A percentile compares a stretch with the other conserved stretches of the same genome.
Conservation (phyloP, 2,329 filamentous ascomycete species). For the Grosmannia clavigera region DNA sequence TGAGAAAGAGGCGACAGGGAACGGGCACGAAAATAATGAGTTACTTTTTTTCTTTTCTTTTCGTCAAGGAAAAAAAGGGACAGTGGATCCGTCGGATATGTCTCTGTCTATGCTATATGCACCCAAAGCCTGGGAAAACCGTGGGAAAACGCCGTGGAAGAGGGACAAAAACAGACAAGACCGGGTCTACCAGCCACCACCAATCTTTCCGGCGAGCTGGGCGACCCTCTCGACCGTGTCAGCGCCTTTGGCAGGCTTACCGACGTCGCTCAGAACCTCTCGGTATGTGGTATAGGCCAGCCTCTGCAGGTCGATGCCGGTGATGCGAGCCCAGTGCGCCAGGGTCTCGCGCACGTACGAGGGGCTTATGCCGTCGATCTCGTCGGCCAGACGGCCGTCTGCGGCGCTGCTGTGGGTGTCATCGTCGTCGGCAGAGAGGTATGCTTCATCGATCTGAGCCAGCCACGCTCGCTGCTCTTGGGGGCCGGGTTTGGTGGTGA, state of each 20-base stretch:
- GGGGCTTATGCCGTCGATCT: constrained; percentile 53
- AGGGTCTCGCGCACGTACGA: constrained; percentile 56
- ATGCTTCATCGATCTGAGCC: constrained; percentile 72
- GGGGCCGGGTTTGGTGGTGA: constrained; percentile 48
- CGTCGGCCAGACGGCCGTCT: background rate
- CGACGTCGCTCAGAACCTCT: constrained; percentile 89
- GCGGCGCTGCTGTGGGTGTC: background rate
- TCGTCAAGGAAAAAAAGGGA: background rate
- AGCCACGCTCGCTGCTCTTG: constrained; percentile 82
- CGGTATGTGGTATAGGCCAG: constrained; percentile 80
- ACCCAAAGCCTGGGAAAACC: background rate
- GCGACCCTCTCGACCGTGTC: constrained; percentile 75
- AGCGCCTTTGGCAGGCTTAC: constrained; percentile 48
- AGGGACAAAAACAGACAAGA: constrained; percentile 21
- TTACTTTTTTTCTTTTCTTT: background rate
- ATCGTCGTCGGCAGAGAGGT: constrained; percentile 58
- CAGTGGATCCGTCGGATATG: background rate
- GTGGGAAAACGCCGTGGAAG: constrained; percentile 17
- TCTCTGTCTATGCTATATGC: background rate
- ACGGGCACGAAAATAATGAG: background rate
- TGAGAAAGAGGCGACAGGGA: background rate
- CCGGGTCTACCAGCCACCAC: constrained; percentile 69
- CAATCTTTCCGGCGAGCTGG: constrained; percentile 79
- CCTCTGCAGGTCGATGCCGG: constrained; percentile 56
- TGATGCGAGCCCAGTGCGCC: constrained; percentile 62